Evolutionary conservation across 805 yeast genomes (phyloP).

Genomic region (Candida glaebosa): DNA sequence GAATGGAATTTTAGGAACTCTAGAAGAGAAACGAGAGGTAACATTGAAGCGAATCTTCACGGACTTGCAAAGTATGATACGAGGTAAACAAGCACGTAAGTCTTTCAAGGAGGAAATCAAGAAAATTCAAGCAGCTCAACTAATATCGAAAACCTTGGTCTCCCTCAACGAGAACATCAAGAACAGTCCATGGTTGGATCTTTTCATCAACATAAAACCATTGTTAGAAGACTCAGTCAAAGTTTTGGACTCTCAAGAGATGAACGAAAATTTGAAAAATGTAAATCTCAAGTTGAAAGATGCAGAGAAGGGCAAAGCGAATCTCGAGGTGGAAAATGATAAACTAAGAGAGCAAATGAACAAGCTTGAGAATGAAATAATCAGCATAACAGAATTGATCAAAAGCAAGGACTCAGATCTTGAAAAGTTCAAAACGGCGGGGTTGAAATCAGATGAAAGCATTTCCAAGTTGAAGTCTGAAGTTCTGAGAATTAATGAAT

Average conservation of each 20-base stretch:
- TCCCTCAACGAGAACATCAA: slow-evolving; percentile 43
- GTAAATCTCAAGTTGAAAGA: slow-evolving; percentile 44
- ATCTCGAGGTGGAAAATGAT: slow-evolving; percentile 30
- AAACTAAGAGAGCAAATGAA: slow-evolving; percentile 37
- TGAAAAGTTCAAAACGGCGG: slow-evolving; percentile 39
- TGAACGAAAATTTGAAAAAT: slow-evolving; percentile 52
- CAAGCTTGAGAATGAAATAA: slow-evolving; percentile 31
- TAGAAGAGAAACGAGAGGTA: slow-evolving; percentile 74
- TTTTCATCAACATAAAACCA: slow-evolving; percentile 72
- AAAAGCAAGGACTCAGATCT: slow-evolving; percentile 48
- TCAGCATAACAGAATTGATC: slow-evolving; percentile 26
- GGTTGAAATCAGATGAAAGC: slow-evolving; percentile 19
- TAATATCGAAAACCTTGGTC: slow-evolving; percentile 59
- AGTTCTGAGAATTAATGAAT: slow-evolving; percentile 4
- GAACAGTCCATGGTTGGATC: slow-evolving; percentile 74
- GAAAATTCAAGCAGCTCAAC: slow-evolving; percentile 65
- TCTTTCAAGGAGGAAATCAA: slow-evolving; percentile 46
- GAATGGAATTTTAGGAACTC: slow-evolving; percentile 71
- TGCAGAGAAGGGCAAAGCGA: slow-evolving; percentile 26
- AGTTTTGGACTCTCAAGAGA: slow-evolving; percentile 52
- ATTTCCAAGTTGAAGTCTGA: slow-evolving; percentile 12
- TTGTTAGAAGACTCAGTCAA: slow-evolving; percentile 62
- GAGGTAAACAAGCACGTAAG: slow-evolving; percentile 62
- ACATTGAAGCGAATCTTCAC: slow-evolving; percentile 54
- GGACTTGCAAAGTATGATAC: slow-evolving; percentile 57